Conservation (phyloP, 2,329 filamentous ascomycete species). For the Fusarium sp. region DNA sequence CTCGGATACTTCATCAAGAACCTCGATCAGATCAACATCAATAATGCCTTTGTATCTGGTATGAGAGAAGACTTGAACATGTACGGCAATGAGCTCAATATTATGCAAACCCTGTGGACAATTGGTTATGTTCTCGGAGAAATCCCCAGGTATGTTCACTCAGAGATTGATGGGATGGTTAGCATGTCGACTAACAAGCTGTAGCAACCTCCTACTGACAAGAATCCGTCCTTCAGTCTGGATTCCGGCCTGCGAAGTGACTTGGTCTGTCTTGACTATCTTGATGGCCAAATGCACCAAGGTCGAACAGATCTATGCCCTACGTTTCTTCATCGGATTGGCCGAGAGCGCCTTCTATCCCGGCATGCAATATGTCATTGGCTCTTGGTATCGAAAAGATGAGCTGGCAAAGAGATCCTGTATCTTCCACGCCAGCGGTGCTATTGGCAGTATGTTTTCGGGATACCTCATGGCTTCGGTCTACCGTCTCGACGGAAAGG, state of each 20-base stretch:
- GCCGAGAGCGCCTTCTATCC: constrained; percentile 59
- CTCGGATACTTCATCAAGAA: constrained; percentile 59
- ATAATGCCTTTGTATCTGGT: constrained; percentile 53
- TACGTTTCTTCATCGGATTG: constrained; percentile 63
- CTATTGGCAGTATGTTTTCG: constrained; percentile 50
- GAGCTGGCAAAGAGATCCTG: constrained; percentile 61
- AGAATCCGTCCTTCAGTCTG: constrained; percentile 59
- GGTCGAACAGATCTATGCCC: constrained; percentile 55
- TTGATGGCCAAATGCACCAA: constrained; percentile 47
- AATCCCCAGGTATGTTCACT: constrained; percentile 48
- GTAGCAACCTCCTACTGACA: constrained; percentile 56
- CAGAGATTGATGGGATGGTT: too few relatives aligned
- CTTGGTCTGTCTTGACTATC: constrained; percentile 54
- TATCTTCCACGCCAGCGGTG: constrained; percentile 57
- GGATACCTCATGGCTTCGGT: constrained; percentile 57
- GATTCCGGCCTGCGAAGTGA: constrained; percentile 57
- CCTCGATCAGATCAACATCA: constrained; percentile 54
- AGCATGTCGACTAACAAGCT: background rate
- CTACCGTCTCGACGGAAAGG: constrained; percentile 59
- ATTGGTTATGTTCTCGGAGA: constrained; percentile 71
- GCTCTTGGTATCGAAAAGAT: constrained; percentile 61
- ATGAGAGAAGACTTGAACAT: constrained; percentile 69
- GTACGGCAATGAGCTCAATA: constrained; percentile 64
- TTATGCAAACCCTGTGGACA: constrained; percentile 68
- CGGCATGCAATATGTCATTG: constrained; percentile 59